Evolutionary conservation across 805 yeast species (phyloP).

Genomic region (Soucietia sequanensis): DNA sequence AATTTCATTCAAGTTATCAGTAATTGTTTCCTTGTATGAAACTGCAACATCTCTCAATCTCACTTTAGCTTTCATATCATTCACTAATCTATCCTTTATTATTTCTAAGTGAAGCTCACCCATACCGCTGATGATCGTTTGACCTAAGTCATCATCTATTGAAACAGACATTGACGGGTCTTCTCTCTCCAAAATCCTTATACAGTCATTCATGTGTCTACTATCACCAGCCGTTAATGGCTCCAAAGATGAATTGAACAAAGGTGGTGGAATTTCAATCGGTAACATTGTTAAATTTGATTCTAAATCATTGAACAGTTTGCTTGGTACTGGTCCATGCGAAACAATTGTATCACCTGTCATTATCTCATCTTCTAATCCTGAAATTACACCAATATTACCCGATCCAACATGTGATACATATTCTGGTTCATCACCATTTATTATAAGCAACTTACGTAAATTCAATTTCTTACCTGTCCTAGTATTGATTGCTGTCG

Average conservation of each 20-base stretch:
- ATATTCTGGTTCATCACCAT: conserved; percentile 82
- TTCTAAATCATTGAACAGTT: conserved; percentile 44
- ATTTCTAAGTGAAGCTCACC: conserved; percentile 95
- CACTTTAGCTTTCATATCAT: conserved; percentile 79
- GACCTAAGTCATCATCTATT: conserved; percentile 83
- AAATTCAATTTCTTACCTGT: conserved; percentile 66
- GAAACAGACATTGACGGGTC: conserved; percentile 82
- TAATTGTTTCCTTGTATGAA: conserved; percentile 70
- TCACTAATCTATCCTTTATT: conserved; percentile 72
- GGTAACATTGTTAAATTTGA: conserved; percentile 59
- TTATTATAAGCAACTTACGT: conserved; percentile 74
- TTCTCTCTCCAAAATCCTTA: conserved; percentile 68
- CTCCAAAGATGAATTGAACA: conserved; percentile 80
- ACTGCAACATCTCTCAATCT: conserved; percentile 83
- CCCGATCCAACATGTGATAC: conserved; percentile 67
- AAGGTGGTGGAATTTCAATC: conserved; percentile 86
- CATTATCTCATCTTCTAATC: conserved; percentile 61
- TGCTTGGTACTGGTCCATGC: conserved; percentile 48
- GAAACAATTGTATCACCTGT: conserved; percentile 91
- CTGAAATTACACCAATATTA: conserved; percentile 87
- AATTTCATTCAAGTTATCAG: conserved; percentile 17
- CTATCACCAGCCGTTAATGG: conserved; percentile 83
- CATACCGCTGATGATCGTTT: conserved; percentile 90
- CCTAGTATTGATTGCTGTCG: conserved; percentile 64
- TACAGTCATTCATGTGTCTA: conserved; percentile 67